A percentile compares a stretch with the other conserved stretches of the same genome.
phyloP scores from a whole-genome alignment of 1,139 yeast genomes.

The Eremothecium coryli region DNA sequence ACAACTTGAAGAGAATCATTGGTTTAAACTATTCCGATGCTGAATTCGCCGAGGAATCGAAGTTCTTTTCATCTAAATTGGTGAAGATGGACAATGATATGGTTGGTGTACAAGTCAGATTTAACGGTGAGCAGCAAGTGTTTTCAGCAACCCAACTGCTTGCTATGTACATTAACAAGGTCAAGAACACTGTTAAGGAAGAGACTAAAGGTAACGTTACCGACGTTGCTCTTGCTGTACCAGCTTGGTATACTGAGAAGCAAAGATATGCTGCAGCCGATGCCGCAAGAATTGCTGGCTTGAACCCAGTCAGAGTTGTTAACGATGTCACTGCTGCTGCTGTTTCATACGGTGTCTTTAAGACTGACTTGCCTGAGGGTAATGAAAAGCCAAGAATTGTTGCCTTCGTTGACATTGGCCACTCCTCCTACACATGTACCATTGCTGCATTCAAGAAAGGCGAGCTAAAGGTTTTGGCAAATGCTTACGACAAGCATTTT shows the following conservation, averaged over 20 bases:
- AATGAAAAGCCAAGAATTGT: slow-evolving; percentile 77
- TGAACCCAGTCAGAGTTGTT: slow-evolving; percentile 95
- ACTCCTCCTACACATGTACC: slow-evolving; percentile 87
- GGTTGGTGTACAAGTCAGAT: slow-evolving; percentile 78
- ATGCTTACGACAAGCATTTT: slow-evolving; percentile 89
- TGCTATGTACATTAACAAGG: slow-evolving; percentile 90
- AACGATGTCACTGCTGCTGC: slow-evolving; percentile 98
- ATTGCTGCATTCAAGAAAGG: slow-evolving; percentile 92
- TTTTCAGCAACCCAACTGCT: slow-evolving; percentile 84
- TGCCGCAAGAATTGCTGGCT: slow-evolving; percentile 91
- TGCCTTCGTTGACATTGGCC: slow-evolving; percentile 94
- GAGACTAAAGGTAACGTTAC: slow-evolving; percentile 76
- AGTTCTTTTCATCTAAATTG: slow-evolving; percentile 63
- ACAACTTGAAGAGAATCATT: slow-evolving; percentile 82
- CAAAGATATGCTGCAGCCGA: slow-evolving; percentile 96
- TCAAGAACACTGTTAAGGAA: slow-evolving; percentile 66
- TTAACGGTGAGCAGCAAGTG: slow-evolving; percentile 65
- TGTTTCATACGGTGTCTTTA: slow-evolving; percentile 97
- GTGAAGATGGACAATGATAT: slow-evolving; percentile 63
- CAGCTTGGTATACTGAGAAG: slow-evolving; percentile 93
- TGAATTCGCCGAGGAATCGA: slow-evolving; percentile 65
- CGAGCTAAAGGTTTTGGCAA: slow-evolving; percentile 84
- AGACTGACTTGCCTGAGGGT: slow-evolving; percentile 76
- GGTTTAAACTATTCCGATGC: slow-evolving; percentile 74
- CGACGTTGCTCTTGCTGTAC: slow-evolving; percentile 92